Base-by-base conservation (phyloP, 257 asterid species). In the Ocimum tenuiflorum region DNA sequence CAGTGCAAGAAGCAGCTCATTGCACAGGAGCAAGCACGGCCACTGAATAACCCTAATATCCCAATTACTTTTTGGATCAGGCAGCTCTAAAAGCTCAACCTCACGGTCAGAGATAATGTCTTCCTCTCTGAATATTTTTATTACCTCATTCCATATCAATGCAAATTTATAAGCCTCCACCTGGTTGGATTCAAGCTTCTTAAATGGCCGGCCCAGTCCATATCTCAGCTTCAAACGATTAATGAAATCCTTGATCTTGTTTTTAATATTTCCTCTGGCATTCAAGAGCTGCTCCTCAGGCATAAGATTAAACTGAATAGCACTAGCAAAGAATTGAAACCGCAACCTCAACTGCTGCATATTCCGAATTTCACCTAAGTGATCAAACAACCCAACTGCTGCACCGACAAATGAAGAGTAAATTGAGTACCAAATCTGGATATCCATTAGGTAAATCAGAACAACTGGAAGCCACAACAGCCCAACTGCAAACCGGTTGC, bases 261-360 rank as follows among this genome's bases (percentile, higher is more conserved):
- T 89, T 81, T 73, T 87, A 6, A 94, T 39, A 56, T 91, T 79
- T 62, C 97, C 95, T 67, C 87, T 77, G 22, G 83, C 75, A 76
- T 80, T 80, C 86, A 94, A 45, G 17, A 87, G 79, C 94, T 94
- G 99, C 80, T 94, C 99, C 86, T 94, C 95, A 8, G 99, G 97
- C 97, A 94, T 90, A 75, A 94, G 86, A 76, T 90, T 94, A 67
- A 94, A 94, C 79, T 90, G 97, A 54, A 94, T 86, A 36, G 99
- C 97, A 78, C 97, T 94, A 8, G 99, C 99, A 73, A 94, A 94
- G 79, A 94, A 90, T 75, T 94, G 99, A 69, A 94, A 94, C 71
- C 99, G 87, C 85, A 94, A 80, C 75, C 97, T 79, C 78, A 94
- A 60, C 72, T 94, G 99, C 62, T 86, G 92, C 86, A 94, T 87